Evolutionary conservation across 1,284 basidiomycete genomes (phyloP).

Genomic region (Sanghuangporus sanghuang): DNA sequence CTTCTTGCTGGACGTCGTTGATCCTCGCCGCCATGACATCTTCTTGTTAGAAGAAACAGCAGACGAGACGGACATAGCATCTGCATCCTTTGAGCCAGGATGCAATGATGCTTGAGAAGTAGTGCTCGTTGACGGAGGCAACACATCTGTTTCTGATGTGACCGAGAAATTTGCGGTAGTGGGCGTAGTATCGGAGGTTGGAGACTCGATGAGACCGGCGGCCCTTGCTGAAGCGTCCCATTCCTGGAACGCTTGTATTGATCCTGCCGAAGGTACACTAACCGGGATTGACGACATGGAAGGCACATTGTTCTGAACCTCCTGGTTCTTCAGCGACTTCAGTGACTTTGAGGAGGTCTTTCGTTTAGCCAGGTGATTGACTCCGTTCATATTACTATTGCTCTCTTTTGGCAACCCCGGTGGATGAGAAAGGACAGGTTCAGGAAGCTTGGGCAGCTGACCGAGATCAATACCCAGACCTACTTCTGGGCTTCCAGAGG

Average conservation of each 20-base stretch:
- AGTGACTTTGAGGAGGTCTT: slow-evolving; percentile 19
- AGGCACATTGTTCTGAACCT: not conserved
- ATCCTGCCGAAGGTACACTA: not conserved
- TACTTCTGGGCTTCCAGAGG: not conserved
- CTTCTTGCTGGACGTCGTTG: slow-evolving; percentile 28
- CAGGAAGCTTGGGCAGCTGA: slow-evolving; percentile 2
- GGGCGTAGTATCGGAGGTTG: slow-evolving; percentile 31
- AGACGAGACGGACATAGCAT: slow-evolving; percentile 36
- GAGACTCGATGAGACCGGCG: slow-evolving; percentile 44
- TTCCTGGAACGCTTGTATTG: slow-evolving; percentile 20
- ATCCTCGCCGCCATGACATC: slow-evolving; percentile 30
- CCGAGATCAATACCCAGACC: slow-evolving; percentile 14
- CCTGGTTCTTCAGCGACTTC: slow-evolving; percentile 21
- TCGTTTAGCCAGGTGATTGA: slow-evolving; percentile 4
- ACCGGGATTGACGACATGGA: too few relatives aligned
- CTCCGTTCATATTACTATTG: not conserved
- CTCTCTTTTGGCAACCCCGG: not conserved
- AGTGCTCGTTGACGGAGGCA: slow-evolving; percentile 17
- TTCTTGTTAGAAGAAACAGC: slow-evolving; percentile 31
- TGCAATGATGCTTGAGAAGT: slow-evolving; percentile 22
- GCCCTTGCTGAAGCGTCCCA: not conserved
- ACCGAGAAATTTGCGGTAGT: slow-evolving; percentile 23
- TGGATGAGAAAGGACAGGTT: not conserved
- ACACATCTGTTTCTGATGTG: slow-evolving; percentile 23
- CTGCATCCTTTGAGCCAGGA: slow-evolving; percentile 33